Evolutionary conservation across 768 basidiomycete species (phyloP), one percentile per base, ranked within the genome.

Genomic region (Panaeolus cyanescens): DNA sequence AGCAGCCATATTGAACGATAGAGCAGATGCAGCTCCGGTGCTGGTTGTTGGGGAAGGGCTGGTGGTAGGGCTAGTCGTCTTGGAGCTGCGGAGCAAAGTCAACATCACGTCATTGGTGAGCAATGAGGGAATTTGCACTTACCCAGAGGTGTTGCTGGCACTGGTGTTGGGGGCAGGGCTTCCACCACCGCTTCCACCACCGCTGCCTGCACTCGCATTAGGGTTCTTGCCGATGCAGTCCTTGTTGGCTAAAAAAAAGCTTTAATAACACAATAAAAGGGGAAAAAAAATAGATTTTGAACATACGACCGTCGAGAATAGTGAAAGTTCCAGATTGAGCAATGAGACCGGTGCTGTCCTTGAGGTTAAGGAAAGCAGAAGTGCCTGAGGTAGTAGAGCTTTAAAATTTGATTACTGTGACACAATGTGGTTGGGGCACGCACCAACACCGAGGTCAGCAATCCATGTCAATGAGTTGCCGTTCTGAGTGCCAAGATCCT

Each of bases 291-390:
- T n/a, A n/a, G n/a, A n/a, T n/a, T n/a, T n/a, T n/a, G n/a, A 31
- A 54, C 72, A 56, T 55, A 72, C 70, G 19, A 54, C 68, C 66
- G 19, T 62, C 12, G 1, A 58, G 54, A 55, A 74, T 50, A 50
- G 59, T 68, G 58, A 72, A 71, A 7, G 60, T 54, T n/a, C 65
- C 73, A 22, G 73, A 74, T 56, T 71, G 67, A 28, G 61, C 73
- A 40, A 66, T 28, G 22, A 56, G 32, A 62, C 71, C 73, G 19
- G 59, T 67, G 60, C 19, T 65, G 60, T 74, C 73, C 36, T 61
- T 61, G 17, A 72, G 32, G 45, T 69, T 61, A 28, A 74, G 64
- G 68, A 69, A 70, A 36, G 59, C 66, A 54, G 62, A 45, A 22
- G 59, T 65, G 22, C 68, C 72, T 73, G 45, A 6, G n/a, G n/a